Evolutionary conservation across 1,284 basidiomycete species (phyloP), one percentile per base, ranked within the genome.

Genomic region (Leccinum idahoense): DNA sequence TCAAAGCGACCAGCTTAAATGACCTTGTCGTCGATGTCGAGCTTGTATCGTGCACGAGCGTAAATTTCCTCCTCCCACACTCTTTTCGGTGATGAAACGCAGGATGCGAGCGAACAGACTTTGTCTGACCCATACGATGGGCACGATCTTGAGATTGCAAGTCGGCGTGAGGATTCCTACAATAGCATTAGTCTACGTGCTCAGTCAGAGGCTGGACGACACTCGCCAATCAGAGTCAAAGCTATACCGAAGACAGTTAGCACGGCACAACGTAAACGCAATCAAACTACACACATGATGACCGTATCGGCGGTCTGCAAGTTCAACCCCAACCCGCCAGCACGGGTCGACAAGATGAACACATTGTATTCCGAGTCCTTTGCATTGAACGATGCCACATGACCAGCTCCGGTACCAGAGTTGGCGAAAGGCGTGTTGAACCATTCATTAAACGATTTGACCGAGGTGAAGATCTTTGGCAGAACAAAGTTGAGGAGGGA

Each of bases 371-470:
- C 90, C 1, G 94, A 98, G 65, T 92, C 82, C 59, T 90, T 90
- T 49, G 92, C 91, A 74, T 99, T 99, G 84, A 98, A 99, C 41
- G 88, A 77, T 63, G 90, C 88, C 66, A 99, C 91, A 70, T 97
- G 88, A 6, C 86, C 84, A 15, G 96, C 93, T 20, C 90, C 90
- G 0, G 91, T 90, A 41, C 97, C 96, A 15, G 96, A 95, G 78
- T 96, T 98, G 66, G 97, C 96, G 70, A 99, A 99, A 0, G 97
- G 97, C 2, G 96, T 98, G 79, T 99, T 99, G 84, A 99, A 99
- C 97, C 97, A 99, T 75, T 99, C 97, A 74, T 99, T 97, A 74
- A 99, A 99, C 57, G 95, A 97, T 77, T 98, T 98, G 70, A 98
- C 96, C 4, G 96, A 99, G 81, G 99, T 99, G 85, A 99, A 99